phyloP scores from a whole-genome alignment of 1,139 yeast genomes.

The Geotrichum europaeum region DNA sequence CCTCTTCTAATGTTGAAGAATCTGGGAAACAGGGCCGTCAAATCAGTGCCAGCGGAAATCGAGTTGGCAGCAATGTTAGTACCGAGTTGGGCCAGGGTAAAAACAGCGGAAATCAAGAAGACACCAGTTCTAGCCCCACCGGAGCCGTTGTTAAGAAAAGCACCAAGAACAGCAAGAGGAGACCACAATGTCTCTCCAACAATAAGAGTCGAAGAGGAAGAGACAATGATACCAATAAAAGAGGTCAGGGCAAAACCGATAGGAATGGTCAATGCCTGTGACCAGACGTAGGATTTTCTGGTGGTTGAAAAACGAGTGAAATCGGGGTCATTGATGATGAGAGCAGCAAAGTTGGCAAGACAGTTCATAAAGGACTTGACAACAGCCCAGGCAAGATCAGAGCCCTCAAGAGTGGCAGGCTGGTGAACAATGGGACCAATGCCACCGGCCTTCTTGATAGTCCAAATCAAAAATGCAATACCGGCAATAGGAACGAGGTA shows the following conservation, averaged over 20 bases:
- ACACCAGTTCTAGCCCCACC: slow-evolving; percentile 83
- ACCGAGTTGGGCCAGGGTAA: slow-evolving; percentile 82
- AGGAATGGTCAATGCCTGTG: slow-evolving; percentile 65
- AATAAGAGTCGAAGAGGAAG: slow-evolving; percentile 68
- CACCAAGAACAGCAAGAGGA: slow-evolving; percentile 69
- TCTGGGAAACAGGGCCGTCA: slow-evolving; percentile 75
- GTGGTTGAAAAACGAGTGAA: slow-evolving; percentile 75
- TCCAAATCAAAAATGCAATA: slow-evolving; percentile 72
- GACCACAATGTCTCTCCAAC: slow-evolving; percentile 77
- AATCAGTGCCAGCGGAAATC: slow-evolving; percentile 84
- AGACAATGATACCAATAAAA: slow-evolving; percentile 78
- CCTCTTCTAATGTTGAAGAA: slow-evolving; percentile 79
- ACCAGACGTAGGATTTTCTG: slow-evolving; percentile 43
- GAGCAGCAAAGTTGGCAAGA: slow-evolving; percentile 79
- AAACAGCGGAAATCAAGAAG: slow-evolving; percentile 68
- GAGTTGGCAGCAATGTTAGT: slow-evolving; percentile 91
- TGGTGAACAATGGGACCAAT: slow-evolving; percentile 62
- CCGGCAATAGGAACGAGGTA: slow-evolving; percentile 75
- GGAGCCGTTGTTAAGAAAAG: slow-evolving; percentile 55
- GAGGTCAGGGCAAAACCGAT: slow-evolving; percentile 73
- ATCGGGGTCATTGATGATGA: slow-evolving; percentile 85
- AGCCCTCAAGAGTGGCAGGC: slow-evolving; percentile 45
- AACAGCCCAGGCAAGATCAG: slow-evolving; percentile 75
- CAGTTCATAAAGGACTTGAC: slow-evolving; percentile 73
- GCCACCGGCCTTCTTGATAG: slow-evolving; percentile 67